phyloP scores from a whole-genome alignment of 345 rosid genomes.

The Diplotaxis tenuifolia region DNA sequence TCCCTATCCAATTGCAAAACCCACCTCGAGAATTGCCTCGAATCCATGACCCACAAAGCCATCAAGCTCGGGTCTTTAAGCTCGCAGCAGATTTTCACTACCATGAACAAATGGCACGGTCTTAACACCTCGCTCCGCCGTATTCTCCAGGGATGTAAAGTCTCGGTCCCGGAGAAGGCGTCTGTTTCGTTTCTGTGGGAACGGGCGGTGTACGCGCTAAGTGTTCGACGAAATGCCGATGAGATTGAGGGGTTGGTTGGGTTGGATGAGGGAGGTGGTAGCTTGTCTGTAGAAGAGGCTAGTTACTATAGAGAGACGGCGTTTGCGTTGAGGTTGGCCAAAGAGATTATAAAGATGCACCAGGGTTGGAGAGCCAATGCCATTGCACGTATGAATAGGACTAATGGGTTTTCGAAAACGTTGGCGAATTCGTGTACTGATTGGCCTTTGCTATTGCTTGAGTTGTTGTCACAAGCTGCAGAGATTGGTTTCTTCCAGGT shows the following conservation, averaged over 20 bases:
- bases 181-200: slow-evolving; percentile 72
- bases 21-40: slow-evolving; percentile 90
- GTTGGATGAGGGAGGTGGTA: slow-evolving; percentile 50
- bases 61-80: slow-evolving; percentile 68
- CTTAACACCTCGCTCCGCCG: slow-evolving; percentile 59
- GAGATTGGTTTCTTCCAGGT: slow-evolving; percentile 90
- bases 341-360: slow-evolving; percentile 65
- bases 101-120: slow-evolving; percentile 86
- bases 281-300: slow-evolving; percentile 71
- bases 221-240: slow-evolving; percentile 65
- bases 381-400: slow-evolving; percentile 68
- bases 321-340: slow-evolving; percentile 79
- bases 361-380: slow-evolving; percentile 83
- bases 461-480: slow-evolving; percentile 87
- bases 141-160: slow-evolving; percentile 35
- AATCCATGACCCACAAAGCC: slow-evolving; percentile 72
- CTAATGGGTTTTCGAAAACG: slow-evolving; percentile 73
- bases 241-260: slow-evolving; percentile 70
- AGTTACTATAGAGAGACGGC: slow-evolving; percentile 68
- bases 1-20: slow-evolving; percentile 51
- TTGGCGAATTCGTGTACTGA: slow-evolving; percentile 81
- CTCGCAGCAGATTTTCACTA: slow-evolving; percentile 71
- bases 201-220: slow-evolving; percentile 61
- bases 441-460: slow-evolving; percentile 93
- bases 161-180: slow-evolving; percentile 48